Evolutionary conservation across 805 yeast genomes (phyloP).

Genomic region (Sporopachydermia quercuum): DNA sequence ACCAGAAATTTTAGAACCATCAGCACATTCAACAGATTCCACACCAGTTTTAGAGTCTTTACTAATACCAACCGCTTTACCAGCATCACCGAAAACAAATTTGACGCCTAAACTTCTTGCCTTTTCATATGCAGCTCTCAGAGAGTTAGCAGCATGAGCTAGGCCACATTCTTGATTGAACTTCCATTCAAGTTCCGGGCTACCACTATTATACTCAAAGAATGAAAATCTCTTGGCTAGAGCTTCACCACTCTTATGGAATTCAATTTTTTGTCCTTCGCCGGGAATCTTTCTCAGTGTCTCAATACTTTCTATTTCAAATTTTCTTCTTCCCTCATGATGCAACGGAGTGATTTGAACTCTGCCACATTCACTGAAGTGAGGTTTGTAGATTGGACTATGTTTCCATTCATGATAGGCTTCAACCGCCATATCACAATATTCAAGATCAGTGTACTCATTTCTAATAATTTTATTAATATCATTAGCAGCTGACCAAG

Average conservation of each 20-base stretch:
- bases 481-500: slow-evolving; percentile 32
- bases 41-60: slow-evolving; percentile 5
- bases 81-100: slow-evolving; percentile 21
- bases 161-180: slow-evolving; percentile 28
- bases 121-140: slow-evolving; percentile 18
- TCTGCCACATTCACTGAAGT: slow-evolving; percentile 28
- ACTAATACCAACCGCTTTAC: slow-evolving; percentile 13
- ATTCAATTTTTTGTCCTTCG: slow-evolving; percentile 16
- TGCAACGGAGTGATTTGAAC: slow-evolving; percentile 22
- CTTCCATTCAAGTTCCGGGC: slow-evolving; percentile 12
- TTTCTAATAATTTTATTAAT: slow-evolving; percentile 30
- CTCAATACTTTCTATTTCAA: slow-evolving; percentile 23
- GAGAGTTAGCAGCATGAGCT: slow-evolving; percentile 27
- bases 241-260: slow-evolving; percentile 17
- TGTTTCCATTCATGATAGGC: slow-evolving; percentile 25
- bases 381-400: slow-evolving; percentile 20
- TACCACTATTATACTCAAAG: slow-evolving; percentile 14
- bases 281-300: slow-evolving; percentile 18
- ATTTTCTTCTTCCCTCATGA: slow-evolving; percentile 21
- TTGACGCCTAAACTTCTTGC: slow-evolving; percentile 19
- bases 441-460: slow-evolving; percentile 26
- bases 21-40: slow-evolving; percentile 12
- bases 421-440: slow-evolving; percentile 27
- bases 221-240: slow-evolving; percentile 16
- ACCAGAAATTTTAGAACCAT: slow-evolving; percentile 19